Evolutionary conservation across 108 stramenopile species (phyloP).

Genomic region (Hondaea fermentalgiana): DNA sequence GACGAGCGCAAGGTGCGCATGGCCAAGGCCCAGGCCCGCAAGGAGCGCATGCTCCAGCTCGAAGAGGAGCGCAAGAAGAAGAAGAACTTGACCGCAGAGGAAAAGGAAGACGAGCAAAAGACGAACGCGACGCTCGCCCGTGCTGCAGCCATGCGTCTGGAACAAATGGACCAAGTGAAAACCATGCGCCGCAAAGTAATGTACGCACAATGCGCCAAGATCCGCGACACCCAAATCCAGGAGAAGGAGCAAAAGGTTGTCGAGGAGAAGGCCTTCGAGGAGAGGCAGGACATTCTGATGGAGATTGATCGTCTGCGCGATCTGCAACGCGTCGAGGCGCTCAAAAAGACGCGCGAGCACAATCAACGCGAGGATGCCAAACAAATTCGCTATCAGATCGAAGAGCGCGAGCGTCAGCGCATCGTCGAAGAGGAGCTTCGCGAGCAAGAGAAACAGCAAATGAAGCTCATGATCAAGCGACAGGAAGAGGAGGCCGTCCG

Average conservation of each 20-base stretch:
- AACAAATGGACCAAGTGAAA: constrained; percentile 20
- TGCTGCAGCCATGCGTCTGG: neutral
- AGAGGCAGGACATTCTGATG: neutral
- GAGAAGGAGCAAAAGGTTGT: neutral
- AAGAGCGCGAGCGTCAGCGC: neutral
- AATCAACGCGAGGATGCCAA: neutral
- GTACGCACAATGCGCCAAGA: constrained; percentile 26
- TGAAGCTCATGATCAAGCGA: neutral
- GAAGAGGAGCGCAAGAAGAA: constrained; percentile 5
- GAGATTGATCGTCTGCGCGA: constrained; percentile 18
- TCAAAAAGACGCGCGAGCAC: neutral
- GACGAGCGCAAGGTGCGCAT: neutral
- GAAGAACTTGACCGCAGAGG: neutral
- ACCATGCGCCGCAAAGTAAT: neutral
- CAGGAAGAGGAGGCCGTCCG: neutral
- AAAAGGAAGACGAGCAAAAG: constrained; percentile 10
- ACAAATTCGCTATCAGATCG: constrained; percentile 12
- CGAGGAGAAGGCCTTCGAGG: neutral
- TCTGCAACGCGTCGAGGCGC: neutral
- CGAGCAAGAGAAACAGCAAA: constrained; percentile 20
- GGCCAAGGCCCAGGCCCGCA: neutral
- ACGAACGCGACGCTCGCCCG: neutral
- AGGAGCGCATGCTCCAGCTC: constrained; percentile 20
- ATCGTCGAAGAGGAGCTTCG: neutral
- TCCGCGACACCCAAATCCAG: constrained; percentile 14